phyloP scores from a whole-genome alignment of 768 basidiomycete genomes.

The Leucosporidium scottii region DNA sequence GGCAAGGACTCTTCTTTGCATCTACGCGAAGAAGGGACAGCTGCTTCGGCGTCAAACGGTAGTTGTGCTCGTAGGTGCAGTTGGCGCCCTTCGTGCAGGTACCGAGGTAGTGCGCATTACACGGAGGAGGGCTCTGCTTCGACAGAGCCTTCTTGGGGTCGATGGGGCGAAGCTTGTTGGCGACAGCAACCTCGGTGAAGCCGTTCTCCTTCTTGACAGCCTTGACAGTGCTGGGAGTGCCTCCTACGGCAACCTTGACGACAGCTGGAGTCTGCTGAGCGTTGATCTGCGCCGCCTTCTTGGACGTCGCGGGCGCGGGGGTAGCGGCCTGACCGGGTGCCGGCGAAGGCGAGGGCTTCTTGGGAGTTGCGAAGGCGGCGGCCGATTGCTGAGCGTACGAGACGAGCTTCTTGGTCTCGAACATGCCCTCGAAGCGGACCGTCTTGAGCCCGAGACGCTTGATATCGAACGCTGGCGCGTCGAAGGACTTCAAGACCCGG shows the following conservation, averaged over 20 bases:
- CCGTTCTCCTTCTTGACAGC: background rate
- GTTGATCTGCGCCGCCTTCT: background rate
- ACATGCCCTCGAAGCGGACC: constrained; percentile 14
- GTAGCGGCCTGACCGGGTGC: background rate
- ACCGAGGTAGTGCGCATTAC: constrained; percentile 21
- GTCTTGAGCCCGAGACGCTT: constrained; percentile 18
- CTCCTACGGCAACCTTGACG: background rate
- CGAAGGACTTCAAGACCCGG: constrained; percentile 18
- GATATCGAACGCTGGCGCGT: constrained; percentile 22
- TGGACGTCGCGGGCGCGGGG: background rate
- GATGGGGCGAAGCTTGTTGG: background rate
- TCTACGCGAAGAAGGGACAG: constrained; percentile 7
- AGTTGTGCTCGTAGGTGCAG: constrained; percentile 23
- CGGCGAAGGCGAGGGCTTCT: background rate
- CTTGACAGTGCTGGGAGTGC: background rate
- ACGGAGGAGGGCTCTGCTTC: constrained; percentile 21
- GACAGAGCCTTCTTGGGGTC: constrained; percentile 27
- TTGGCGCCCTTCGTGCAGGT: background rate
- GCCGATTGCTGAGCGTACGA: background rate
- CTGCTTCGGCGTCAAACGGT: constrained; percentile 10
- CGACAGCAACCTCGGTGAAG: background rate
- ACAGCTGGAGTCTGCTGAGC: background rate
- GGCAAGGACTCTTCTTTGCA: constrained; percentile 20
- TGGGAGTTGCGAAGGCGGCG: background rate
- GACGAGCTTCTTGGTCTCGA: constrained; percentile 22